phyloP scores from a whole-genome alignment of 2,329 filamentous ascomycete genomes.

The Clonostachys chloroleuca region DNA sequence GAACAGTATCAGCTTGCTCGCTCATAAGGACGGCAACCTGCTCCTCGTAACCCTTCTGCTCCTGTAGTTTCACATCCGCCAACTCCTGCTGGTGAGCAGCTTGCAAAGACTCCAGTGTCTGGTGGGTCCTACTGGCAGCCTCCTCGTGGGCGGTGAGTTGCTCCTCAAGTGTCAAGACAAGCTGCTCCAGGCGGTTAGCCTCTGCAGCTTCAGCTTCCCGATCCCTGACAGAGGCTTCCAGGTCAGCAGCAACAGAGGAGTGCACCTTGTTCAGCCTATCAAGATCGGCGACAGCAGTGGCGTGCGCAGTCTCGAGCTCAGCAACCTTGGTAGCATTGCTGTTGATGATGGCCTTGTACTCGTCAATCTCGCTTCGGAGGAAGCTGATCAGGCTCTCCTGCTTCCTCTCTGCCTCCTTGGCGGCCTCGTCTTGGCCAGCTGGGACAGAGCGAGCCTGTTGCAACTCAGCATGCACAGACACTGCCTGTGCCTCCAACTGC shows the following conservation, averaged over 20 bases:
- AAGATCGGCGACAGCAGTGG: conserved; percentile 61
- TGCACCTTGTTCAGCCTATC: conserved; percentile 72
- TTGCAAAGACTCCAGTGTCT: conserved; percentile 46
- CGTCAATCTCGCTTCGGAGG: conserved; percentile 71
- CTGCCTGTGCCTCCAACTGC: conserved; percentile 62
- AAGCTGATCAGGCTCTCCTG: conserved; percentile 56
- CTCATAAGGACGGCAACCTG: conserved; percentile 54
- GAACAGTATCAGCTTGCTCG: conserved; percentile 53
- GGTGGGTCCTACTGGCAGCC: conserved; percentile 44
- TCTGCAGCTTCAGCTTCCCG: conserved; percentile 59
- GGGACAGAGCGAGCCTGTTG: conserved; percentile 32
- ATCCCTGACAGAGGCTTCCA: conserved; percentile 35
- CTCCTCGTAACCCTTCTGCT: conserved; percentile 51
- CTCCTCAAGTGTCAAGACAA: conserved; percentile 49
- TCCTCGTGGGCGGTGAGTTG: conserved; percentile 58
- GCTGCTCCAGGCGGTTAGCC: conserved; percentile 39
- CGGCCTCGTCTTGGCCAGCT: conserved; percentile 32
- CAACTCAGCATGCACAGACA: conserved; percentile 47
- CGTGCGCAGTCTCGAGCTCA: conserved; percentile 69
- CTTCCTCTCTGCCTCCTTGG: conserved; percentile 41
- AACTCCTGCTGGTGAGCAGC: conserved; percentile 45
- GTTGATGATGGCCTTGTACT: conserved; percentile 72
- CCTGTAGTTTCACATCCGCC: conserved; percentile 38
- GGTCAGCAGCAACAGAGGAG: conserved; percentile 57
- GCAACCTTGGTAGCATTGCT: conserved; percentile 65